Conservation (phyloP, 805 yeast genomes). For the Kodamaea laetipori region DNA sequence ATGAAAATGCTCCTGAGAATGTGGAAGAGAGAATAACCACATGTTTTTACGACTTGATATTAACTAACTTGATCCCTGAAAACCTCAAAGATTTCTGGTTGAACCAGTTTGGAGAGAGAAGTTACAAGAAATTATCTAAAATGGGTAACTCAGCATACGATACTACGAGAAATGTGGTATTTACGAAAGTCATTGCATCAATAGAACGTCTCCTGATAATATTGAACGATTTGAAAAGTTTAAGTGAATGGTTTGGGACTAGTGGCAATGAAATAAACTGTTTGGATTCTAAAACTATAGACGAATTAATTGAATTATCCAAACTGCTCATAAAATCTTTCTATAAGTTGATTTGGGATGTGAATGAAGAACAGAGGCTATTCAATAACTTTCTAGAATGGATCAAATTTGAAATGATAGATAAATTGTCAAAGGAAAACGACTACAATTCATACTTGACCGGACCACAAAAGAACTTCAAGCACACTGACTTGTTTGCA, state of each 20-base stretch:
- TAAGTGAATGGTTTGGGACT: constrained; percentile 38
- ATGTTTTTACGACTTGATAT: constrained; percentile 45
- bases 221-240: constrained; percentile 44
- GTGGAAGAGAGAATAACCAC: constrained; percentile 17
- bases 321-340: constrained; percentile 32
- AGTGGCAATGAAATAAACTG: constrained; percentile 15
- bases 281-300: constrained; percentile 10
- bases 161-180: constrained; percentile 46
- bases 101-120: constrained; percentile 68
- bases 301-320: constrained; percentile 15
- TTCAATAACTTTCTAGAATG: constrained; percentile 50
- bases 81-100: constrained; percentile 59
- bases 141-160: constrained; percentile 55
- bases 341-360: constrained; percentile 42
- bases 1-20: constrained; percentile 5
- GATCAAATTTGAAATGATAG: constrained; percentile 40
- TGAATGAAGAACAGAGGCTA: constrained; percentile 48
- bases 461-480: constrained; percentile 15
- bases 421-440: constrained; percentile 40
- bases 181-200: constrained; percentile 54
- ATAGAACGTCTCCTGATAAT: constrained; percentile 55
- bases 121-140: constrained; percentile 56
- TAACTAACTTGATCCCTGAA: constrained; percentile 57
- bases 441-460: constrained; percentile 24
- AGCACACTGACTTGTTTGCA: constrained; percentile 25